Conservation (phyloP, 2,329 filamentous ascomycete species). For the Fusarium guadeloupense region DNA sequence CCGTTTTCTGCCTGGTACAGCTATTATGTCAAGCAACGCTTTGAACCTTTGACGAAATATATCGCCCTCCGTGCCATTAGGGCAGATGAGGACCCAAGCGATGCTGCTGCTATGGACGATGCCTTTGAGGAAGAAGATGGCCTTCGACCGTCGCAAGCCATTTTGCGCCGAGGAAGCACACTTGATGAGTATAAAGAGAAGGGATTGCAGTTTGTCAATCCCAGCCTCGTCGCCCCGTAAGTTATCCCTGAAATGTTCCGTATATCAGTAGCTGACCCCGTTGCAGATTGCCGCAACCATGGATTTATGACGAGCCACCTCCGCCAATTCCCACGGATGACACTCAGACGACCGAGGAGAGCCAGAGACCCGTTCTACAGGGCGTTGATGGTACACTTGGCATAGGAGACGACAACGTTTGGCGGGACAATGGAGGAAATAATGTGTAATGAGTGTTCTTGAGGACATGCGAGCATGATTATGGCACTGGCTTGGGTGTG, state of each 20-base stretch:
- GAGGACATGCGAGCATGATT: constrained; percentile 11
- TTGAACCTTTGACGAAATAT: constrained; percentile 88
- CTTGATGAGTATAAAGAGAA: constrained; percentile 78
- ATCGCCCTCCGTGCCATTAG: constrained; percentile 90
- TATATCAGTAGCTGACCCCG: constrained; percentile 23
- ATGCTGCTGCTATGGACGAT: constrained; percentile 50
- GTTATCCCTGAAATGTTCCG: constrained; percentile 44
- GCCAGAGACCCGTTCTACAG: constrained; percentile 44
- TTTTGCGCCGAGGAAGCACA: constrained; percentile 67
- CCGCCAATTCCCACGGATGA: constrained; percentile 46
- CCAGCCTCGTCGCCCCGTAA: constrained; percentile 74
- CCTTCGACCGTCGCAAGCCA: constrained; percentile 50
- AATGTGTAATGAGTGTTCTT: constrained; percentile 35
- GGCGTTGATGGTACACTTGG: constrained; percentile 50
- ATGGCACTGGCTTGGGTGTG: constrained; percentile 12
- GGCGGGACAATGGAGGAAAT: constrained; percentile 43
- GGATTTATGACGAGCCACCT: constrained; percentile 70
- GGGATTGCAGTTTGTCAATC: constrained; percentile 78
- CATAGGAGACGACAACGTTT: constrained; percentile 53
- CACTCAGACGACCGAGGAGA: constrained; percentile 41
- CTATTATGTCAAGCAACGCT: constrained; percentile 81
- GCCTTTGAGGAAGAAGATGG: constrained; percentile 51
- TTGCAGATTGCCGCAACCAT: constrained; percentile 71
- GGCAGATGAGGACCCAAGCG: constrained; percentile 57
- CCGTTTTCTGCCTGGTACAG: constrained; percentile 88